Percentiles rank a stretch among this genome's conserved stretches.
These are phyloP conservation scores for Cryomyces minteri DNA, from an alignment of 495 filamentous ascomycete genomes.

Conservation along the genomic window DNA sequence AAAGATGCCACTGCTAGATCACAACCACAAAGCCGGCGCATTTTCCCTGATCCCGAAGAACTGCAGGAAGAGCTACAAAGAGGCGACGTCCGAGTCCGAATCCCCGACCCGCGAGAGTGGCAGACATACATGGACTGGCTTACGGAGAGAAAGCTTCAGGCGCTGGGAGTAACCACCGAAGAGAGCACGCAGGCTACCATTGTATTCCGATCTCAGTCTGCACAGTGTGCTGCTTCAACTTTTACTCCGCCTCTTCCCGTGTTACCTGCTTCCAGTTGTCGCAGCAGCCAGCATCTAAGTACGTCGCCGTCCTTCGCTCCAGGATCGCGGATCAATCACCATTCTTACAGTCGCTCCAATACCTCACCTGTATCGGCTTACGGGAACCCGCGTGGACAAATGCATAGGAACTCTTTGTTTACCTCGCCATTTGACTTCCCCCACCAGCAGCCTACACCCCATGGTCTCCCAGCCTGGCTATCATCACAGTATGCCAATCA, in stretches of 20 bases:
- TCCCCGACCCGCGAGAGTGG: constrained; percentile 71
- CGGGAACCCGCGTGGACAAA: constrained; percentile 19
- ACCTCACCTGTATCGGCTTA: constrained; percentile 19
- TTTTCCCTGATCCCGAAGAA: constrained; percentile 53
- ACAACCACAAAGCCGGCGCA: constrained; percentile 39
- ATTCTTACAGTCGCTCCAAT: constrained; percentile 7
- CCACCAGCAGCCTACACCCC: constrained; percentile 12
- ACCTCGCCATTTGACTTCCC: constrained; percentile 13
- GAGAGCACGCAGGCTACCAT: no score
- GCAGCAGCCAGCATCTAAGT: not conserved
- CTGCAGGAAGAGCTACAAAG: constrained; percentile 31
- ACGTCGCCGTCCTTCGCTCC: no score
- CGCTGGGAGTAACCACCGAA: constrained; percentile 65
- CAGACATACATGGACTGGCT: constrained; percentile 62
- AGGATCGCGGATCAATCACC: no score
- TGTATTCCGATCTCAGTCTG: constrained; percentile 21
- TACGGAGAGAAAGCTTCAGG: constrained; percentile 77
- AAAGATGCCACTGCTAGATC: not conserved
- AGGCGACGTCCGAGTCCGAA: constrained; percentile 38
- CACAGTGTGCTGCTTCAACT: constrained; percentile 41
- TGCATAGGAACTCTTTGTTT: constrained; percentile 22
- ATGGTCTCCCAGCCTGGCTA: constrained; percentile 24
- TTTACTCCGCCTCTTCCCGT: constrained; percentile 60
- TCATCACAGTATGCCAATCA: constrained; percentile 34
- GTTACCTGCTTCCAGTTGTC: constrained; percentile 40